Evolutionary conservation across 2,329 filamentous ascomycete genomes (phyloP).

Genomic region (Fusarium cyanostomum): DNA sequence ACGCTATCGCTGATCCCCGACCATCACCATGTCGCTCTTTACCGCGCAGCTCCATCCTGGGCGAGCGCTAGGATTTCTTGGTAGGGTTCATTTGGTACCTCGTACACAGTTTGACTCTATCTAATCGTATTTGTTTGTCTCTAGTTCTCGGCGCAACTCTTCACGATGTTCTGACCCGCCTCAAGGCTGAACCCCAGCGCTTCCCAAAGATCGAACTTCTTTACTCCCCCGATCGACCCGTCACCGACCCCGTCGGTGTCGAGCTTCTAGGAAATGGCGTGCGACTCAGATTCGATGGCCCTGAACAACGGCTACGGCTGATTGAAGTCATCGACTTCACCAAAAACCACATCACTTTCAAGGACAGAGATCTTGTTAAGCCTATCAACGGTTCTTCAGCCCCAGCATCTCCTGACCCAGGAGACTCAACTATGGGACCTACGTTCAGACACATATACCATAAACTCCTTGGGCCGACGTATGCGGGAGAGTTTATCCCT

Average conservation of each 20-base stretch:
- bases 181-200: slow-evolving; percentile 85
- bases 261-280: slow-evolving; percentile 86
- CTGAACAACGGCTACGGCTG: slow-evolving; percentile 88
- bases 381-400: slow-evolving; percentile 54
- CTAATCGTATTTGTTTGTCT: background rate
- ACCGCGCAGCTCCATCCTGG: slow-evolving; percentile 73
- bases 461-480: slow-evolving; percentile 90
- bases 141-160: slow-evolving; percentile 89
- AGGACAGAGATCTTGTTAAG: slow-evolving; percentile 79
- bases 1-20: slow-evolving; percentile 10
- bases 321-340: slow-evolving; percentile 93
- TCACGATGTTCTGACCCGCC: slow-evolving; percentile 84
- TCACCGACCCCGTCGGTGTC: slow-evolving; percentile 78
- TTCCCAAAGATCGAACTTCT: slow-evolving; percentile 86
- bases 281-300: slow-evolving; percentile 90
- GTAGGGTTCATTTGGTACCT: slow-evolving; percentile 44
- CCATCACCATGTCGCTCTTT: slow-evolving; percentile 58
- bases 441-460: slow-evolving; percentile 92
- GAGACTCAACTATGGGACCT: slow-evolving; percentile 64
- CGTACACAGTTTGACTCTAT: background rate
- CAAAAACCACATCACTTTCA: slow-evolving; percentile 85
- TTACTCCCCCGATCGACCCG: slow-evolving; percentile 79
- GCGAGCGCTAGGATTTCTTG: slow-evolving; percentile 70
- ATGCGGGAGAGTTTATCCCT: slow-evolving; percentile 89
- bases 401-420: slow-evolving; percentile 47